Evolutionary conservation across 306 rosid genomes (phyloP), one percentile per base, ranked within the genome.

Genomic region (Corylus heterophylla): DNA sequence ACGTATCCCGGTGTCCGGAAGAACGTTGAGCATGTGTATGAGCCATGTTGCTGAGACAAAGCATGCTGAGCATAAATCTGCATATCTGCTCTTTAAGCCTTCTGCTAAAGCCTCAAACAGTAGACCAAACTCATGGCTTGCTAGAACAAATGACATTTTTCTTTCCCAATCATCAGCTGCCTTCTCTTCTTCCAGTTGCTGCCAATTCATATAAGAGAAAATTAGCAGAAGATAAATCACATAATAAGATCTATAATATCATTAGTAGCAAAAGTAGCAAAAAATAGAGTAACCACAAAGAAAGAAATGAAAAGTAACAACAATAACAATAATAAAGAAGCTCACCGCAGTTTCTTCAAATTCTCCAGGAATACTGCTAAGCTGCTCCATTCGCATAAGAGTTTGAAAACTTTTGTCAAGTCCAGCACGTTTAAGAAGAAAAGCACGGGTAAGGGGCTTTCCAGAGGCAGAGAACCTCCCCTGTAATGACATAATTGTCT

Each of bases 1-100:
- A 22, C 79, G 85, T 80, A 95, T 79, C 67, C 98, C 98, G 12
- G 96, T 90, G 79, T 95, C 98, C 4, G 98, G 98, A 77, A 95
- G 97, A 83, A 74, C 69, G 66, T 79, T 69, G 54, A 95, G 86
- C 98, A 95, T 90, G 86, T 88, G 76, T 56, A 84, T 48, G 27
- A 95, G 98, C 98, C 98, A 95, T 61, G 90, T 89, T 67, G 98
- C 92, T 71, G 96, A 87, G 54, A 89, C 66, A 77, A 92, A 92
- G 83, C 96, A 92, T 52, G 92, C 84, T 71, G 94, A 86, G 71
- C 80, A 78, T 78, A 95, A 83, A 51, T 87, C 95, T 77, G 84
- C 82, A 77, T 66, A 51, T 87, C 82, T 87, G 81, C 94, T 89
- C 89, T 84, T 91, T 82, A 91, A 77, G 88, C 97, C 93, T 85